A percentile compares a stretch with the other conserved stretches of the same genome.
These are phyloP conservation scores for Aspergillus cavernicola DNA, from an alignment of 495 filamentous ascomycete species.

Conservation along the genomic window DNA sequence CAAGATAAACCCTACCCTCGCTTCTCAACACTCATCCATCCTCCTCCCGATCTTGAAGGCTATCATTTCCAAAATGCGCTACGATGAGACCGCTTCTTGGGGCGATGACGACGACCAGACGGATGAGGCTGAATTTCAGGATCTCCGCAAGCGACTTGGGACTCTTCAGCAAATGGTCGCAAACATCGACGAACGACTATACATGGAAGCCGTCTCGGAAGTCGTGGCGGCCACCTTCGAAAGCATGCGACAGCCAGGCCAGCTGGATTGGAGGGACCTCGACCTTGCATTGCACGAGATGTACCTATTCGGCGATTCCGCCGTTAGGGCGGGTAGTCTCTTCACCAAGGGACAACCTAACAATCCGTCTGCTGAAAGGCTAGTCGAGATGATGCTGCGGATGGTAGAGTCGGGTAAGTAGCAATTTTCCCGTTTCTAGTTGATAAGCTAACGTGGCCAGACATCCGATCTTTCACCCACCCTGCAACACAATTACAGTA, in stretches of 20 bases:
- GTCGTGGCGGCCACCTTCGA: constrained; percentile 81
- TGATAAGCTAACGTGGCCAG: constrained; percentile 32
- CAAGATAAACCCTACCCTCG: constrained; percentile 55
- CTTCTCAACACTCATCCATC: constrained; percentile 67
- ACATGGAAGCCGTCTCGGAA: constrained; percentile 77
- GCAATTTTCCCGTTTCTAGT: too few species aligned
- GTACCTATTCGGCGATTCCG: constrained; percentile 92
- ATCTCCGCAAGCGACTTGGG: constrained; percentile 82
- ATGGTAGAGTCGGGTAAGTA: constrained; percentile 86
- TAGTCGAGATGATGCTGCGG: constrained; percentile 86
- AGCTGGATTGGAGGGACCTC: constrained; percentile 90
- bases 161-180: constrained; percentile 88
- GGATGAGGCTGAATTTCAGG: constrained; percentile 98
- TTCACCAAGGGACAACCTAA: constrained; percentile 78
- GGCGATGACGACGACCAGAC: constrained; percentile 91
- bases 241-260: constrained; percentile 62
- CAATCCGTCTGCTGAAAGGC: constrained; percentile 65
- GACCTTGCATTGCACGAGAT: constrained; percentile 96
- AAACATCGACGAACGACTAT: constrained; percentile 76
- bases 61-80: constrained; percentile 91
- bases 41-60: constrained; percentile 84
- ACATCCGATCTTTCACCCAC: constrained; percentile 79
- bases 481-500: constrained; percentile 91
- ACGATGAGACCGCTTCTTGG: constrained; percentile 92
- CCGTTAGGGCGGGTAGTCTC: constrained; percentile 76